phyloP scores from a whole-genome alignment of 2,329 filamentous ascomycete species.

The Alternaria novae-zelandiae region DNA sequence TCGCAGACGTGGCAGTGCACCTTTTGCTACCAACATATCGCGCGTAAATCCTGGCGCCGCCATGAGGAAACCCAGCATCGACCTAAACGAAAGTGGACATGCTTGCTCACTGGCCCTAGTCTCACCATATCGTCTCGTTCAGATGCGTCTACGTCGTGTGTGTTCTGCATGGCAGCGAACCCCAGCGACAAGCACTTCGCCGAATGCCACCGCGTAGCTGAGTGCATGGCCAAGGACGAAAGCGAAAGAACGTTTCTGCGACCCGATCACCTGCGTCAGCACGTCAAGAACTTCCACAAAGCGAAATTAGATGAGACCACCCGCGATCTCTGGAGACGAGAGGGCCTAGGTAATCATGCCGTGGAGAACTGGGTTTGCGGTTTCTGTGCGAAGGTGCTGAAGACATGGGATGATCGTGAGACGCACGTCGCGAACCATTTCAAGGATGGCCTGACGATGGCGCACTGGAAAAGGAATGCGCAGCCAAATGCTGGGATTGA shows the following conservation, averaged over 20 bases:
- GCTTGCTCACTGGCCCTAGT: slow-evolving; percentile 36
- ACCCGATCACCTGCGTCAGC: slow-evolving; percentile 44
- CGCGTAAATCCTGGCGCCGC: slow-evolving; percentile 46
- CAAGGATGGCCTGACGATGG: slow-evolving; percentile 41
- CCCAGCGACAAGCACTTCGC: slow-evolving; percentile 40
- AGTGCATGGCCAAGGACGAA: slow-evolving; percentile 35
- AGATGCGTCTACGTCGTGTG: slow-evolving; percentile 23
- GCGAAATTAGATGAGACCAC: slow-evolving; percentile 29
- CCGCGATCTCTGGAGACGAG: slow-evolving; percentile 38
- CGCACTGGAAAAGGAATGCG: too few relatives aligned
- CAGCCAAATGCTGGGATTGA: too few relatives aligned
- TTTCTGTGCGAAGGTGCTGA: slow-evolving; percentile 35
- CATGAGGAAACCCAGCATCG: slow-evolving; percentile 48
- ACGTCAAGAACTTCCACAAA: slow-evolving; percentile 43
- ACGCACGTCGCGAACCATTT: slow-evolving; percentile 44
- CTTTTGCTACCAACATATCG: slow-evolving; percentile 36
- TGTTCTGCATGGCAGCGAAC: slow-evolving; percentile 37
- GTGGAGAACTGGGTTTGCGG: slow-evolving; percentile 38
- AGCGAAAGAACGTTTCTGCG: slow-evolving; percentile 41
- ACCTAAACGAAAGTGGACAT: slow-evolving; percentile 43
- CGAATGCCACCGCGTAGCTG: slow-evolving; percentile 35
- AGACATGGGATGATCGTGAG: slow-evolving; percentile 38
- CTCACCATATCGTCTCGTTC: slow-evolving; percentile 18
- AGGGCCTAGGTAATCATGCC: slow-evolving; percentile 14
- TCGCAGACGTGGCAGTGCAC: slow-evolving; percentile 45